These are phyloP conservation scores for Amaranthus hypochondriacus DNA, from an alignment of 148 eudicot genomes.

Conservation along the genomic window DNA sequence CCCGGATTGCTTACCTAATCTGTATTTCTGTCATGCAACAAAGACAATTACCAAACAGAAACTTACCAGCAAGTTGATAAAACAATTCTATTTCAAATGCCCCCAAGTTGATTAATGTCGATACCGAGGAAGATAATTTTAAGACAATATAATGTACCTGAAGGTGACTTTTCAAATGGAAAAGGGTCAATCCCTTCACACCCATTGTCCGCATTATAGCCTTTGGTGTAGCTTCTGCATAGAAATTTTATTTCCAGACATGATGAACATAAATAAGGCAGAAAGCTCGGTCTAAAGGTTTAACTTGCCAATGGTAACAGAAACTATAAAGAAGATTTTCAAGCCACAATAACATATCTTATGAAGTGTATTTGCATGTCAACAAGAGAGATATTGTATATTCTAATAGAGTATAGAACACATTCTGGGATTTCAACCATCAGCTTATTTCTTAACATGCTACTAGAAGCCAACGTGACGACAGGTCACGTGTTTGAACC, in stretches of 20 bases:
- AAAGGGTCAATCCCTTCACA: conserved; percentile 79
- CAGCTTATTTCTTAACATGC: too few relatives aligned
- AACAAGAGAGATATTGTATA: too few relatives aligned
- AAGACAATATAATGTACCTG: conserved; percentile 36
- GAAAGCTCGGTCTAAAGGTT: neutral
- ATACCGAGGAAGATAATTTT: neutral
- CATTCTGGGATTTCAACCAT: too few relatives aligned
- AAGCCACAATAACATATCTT: too few relatives aligned
- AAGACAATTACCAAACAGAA: conserved; percentile 9
- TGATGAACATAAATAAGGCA: neutral
- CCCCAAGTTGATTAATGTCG: neutral
- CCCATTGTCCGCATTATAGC: conserved; percentile 85
- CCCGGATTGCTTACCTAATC: conserved; percentile 85
- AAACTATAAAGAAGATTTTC: neutral
- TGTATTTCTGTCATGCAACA: conserved; percentile 65
- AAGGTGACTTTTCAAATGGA: conserved; percentile 83
- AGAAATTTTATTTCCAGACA: conserved; percentile 11
- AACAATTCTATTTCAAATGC: neutral
- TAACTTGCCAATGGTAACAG: neutral
- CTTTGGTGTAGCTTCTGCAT: conserved; percentile 76
- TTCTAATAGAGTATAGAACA: too few relatives aligned
- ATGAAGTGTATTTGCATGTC: too few relatives aligned
- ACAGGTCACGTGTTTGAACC: too few relatives aligned
- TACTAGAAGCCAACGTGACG: too few relatives aligned
- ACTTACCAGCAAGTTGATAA: conserved; percentile 1